These are phyloP conservation scores for Trichoderma simmonsii DNA, from an alignment of 2,329 filamentous ascomycete species.

Conservation along the genomic window DNA sequence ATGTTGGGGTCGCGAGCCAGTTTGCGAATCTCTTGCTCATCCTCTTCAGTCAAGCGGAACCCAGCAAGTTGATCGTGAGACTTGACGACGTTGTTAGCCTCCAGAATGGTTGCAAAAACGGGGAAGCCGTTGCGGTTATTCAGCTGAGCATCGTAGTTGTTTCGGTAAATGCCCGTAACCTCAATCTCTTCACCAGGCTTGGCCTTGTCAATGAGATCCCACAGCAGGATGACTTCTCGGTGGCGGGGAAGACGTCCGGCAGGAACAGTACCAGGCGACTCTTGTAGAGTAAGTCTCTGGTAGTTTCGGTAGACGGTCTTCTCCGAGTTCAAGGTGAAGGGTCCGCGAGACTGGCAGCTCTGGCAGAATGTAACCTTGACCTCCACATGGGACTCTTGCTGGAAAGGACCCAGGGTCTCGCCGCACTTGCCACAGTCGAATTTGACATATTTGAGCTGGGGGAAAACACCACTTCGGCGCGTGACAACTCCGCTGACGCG, in stretches of 20 bases:
- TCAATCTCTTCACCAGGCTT: conserved; percentile 98
- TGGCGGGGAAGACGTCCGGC: conserved; percentile 91
- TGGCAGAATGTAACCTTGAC: conserved; percentile 97
- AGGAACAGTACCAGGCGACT: conserved; percentile 94
- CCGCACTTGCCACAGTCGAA: conserved; percentile 96
- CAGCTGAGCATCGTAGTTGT: conserved; percentile 95
- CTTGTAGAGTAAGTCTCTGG: conserved; percentile 94
- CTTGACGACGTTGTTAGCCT: conserved; percentile 97
- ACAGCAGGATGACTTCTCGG: conserved; percentile 90
- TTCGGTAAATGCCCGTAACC: conserved; percentile 93
- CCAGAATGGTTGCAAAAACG: conserved; percentile 94
- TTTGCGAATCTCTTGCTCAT: conserved; percentile 84
- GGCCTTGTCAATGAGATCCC: conserved; percentile 93
- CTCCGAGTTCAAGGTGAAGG: conserved; percentile 93
- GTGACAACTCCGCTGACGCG: conserved; percentile 95
- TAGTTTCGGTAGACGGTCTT: conserved; percentile 99
- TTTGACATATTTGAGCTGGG: conserved; percentile 97
- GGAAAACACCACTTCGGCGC: conserved; percentile 89
- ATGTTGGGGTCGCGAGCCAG: conserved; percentile 89
- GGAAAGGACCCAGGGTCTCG: conserved; percentile 88
- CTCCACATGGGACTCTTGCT: conserved; percentile 94
- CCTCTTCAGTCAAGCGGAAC: conserved; percentile 91
- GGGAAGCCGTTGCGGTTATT: conserved; percentile 99
- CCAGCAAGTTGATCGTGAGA: conserved; percentile 96
- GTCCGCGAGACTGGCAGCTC: conserved; percentile 90